phyloP scores from a whole-genome alignment of 768 basidiomycete genomes.

The Floccularia luteovirens region DNA sequence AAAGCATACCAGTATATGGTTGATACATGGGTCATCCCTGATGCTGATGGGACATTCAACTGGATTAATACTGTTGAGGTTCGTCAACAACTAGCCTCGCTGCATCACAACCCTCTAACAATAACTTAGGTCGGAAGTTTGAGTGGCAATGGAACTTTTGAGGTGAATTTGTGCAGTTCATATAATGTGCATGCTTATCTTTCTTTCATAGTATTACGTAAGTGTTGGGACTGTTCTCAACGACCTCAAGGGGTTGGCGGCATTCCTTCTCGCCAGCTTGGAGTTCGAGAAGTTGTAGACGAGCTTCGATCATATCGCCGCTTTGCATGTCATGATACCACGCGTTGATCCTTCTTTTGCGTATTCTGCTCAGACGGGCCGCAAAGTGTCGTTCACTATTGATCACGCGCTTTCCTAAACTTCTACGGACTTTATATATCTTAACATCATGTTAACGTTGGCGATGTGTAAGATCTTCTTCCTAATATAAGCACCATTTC shows the following conservation, averaged over 20 bases:
- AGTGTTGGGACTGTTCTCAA: slow-evolving; percentile 28
- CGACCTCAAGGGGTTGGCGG: slow-evolving; percentile 38
- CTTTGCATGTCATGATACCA: too few relatives aligned
- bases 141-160: slow-evolving; percentile 25
- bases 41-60: slow-evolving; percentile 34
- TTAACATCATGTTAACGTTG: too few relatives aligned
- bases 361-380: too few relatives aligned
- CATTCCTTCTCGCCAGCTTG: slow-evolving; percentile 38
- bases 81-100: slow-evolving; percentile 8
- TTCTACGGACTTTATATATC: too few relatives aligned
- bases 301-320: too few relatives aligned
- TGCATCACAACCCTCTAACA: background rate
- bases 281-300: slow-evolving; percentile 29
- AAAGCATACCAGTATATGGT: slow-evolving; percentile 35
- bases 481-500: too few relatives aligned
- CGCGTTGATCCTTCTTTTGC: too few relatives aligned
- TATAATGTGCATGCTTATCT: background rate
- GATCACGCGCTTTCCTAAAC: too few relatives aligned
- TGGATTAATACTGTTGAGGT: slow-evolving; percentile 40
- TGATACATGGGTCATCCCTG: slow-evolving; percentile 29
- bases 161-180: slow-evolving; percentile 16
- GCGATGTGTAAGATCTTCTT: too few relatives aligned
- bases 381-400: too few relatives aligned
- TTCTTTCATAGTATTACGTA: slow-evolving; percentile 29
- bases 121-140: slow-evolving; percentile 32